Base-by-base conservation (phyloP, 768 basidiomycete species). In the Kwoniella shandongensis region DNA sequence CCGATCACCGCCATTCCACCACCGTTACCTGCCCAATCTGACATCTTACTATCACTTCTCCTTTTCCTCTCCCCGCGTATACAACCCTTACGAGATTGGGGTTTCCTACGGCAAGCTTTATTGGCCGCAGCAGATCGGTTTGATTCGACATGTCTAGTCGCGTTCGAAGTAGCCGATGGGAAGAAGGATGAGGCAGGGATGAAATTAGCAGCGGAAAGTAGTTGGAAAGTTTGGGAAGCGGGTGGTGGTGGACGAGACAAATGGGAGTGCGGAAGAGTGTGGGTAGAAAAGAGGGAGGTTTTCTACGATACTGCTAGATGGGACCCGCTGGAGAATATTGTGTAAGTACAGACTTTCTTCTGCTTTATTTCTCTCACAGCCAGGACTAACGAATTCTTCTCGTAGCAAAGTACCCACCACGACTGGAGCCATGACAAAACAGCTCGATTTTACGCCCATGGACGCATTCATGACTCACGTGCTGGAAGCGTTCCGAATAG, bases 211-310 rank as follows among this genome's bases (percentile, higher is more conserved):
- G 89, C 92, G 4, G 84, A 84, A 53, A 83, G 88, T 0, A 87
- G 88, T 68, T 97, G 91, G 91, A 84, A 87, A 61, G 84, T 96
- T 0, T 88, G 86, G 83, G 76, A 81, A 22, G 73, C 69, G 4
- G 81, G 82, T 53, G 76, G 79, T 44, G 51, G 65, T 59, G 11
- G 75, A 67, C 30, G 80, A 76, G 11, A 67, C 57, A 53, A 90
- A 55, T 93, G 89, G 89, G 93, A 94, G 76, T 85, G 96, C 81
- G 89, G 89, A 0, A 87, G 90, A 63, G 86, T 93, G 17, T 99
- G 94, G 90, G 86, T 89, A 1, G 93, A 99, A 78, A 93, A 94
- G 79, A 80, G 88, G 42, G 92, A 94, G 74, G 85, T 97, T 20
- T 91, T 98, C 66, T 97, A 94, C 75, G 87, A 91, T 62, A 83